Conservation (phyloP, 352 stramenopile species). For the Globisporangium acanthophoron region DNA sequence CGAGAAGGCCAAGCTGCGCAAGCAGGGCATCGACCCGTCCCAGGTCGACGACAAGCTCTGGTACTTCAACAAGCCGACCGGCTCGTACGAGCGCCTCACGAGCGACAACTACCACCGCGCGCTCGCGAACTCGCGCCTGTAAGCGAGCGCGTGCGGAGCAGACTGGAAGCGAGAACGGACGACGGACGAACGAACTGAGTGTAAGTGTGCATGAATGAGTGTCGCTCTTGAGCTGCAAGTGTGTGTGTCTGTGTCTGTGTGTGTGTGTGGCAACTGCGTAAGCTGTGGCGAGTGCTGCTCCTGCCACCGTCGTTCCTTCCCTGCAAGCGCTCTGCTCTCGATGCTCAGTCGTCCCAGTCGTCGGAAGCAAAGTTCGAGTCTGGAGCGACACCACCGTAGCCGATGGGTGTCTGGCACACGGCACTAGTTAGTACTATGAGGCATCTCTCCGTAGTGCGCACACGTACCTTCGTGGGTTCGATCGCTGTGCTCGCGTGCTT, state of each 20-base stretch:
- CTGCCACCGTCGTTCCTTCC: not conserved
- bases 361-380: conserved; percentile 67
- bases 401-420: conserved; percentile 6
- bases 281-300: no score
- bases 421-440: no score
- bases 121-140: conserved; percentile 53
- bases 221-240: no score
- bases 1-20: conserved; percentile 86
- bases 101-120: conserved; percentile 47
- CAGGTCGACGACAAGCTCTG: conserved; percentile 52
- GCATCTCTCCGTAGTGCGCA: not conserved
- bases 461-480: conserved; percentile 21
- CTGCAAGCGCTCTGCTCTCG: no score
- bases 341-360: conserved; percentile 50
- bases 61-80: conserved; percentile 42
- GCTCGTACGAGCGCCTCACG: conserved; percentile 53
- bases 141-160: not conserved
- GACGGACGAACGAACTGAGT: not conserved
- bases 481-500: not conserved
- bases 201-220: not conserved
- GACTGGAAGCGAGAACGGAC: not conserved
- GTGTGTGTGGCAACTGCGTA: no score
- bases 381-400: conserved; percentile 38
- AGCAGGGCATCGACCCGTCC: conserved; percentile 70
- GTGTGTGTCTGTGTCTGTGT: no score